A percentile compares a stretch with the other conserved stretches of the same genome.
Evolutionary conservation across 140 eudicot species (phyloP).

Genomic region (Stevia rebaudiana): DNA sequence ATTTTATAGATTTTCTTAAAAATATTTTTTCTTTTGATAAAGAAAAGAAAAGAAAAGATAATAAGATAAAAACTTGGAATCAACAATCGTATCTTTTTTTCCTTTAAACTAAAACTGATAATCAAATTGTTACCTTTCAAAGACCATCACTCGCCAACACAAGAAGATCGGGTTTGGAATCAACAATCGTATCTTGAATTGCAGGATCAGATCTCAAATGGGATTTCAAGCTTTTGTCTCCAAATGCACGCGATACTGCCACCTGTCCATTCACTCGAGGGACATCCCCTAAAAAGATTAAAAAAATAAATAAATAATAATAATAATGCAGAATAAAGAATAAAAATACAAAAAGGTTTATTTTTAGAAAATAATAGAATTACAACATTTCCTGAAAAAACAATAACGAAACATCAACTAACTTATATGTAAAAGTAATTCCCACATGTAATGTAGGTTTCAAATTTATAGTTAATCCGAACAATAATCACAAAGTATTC

Average conservation of each 20-base stretch:
- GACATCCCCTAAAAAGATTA: conserved; percentile 43
- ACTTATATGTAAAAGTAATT: neutral
- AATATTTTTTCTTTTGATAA: too few relatives aligned
- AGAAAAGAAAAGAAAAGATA: too few relatives aligned
- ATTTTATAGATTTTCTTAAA: too few relatives aligned
- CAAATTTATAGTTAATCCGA: neutral
- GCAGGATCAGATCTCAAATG: conserved; percentile 78
- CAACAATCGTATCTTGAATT: conserved; percentile 39
- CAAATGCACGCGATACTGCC: conserved; percentile 80
- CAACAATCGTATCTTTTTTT: too few relatives aligned
- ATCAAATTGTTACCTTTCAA: conserved; percentile 54
- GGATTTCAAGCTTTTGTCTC: conserved; percentile 64
- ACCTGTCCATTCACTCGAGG: conserved; percentile 74
- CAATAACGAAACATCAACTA: neutral
- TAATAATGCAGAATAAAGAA: neutral
- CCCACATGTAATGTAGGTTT: neutral
- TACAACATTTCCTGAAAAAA: neutral
- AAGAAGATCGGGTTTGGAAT: conserved; percentile 45
- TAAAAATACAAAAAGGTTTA: neutral
- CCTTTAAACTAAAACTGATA: neutral
- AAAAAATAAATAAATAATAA: too few relatives aligned
- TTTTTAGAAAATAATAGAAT: neutral
- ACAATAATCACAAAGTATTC: neutral
- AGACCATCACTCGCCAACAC: conserved; percentile 77
- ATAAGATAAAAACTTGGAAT: too few relatives aligned